phyloP scores from a whole-genome alignment of 73 alveolate species.

The Paramecium sexaurelia region DNA sequence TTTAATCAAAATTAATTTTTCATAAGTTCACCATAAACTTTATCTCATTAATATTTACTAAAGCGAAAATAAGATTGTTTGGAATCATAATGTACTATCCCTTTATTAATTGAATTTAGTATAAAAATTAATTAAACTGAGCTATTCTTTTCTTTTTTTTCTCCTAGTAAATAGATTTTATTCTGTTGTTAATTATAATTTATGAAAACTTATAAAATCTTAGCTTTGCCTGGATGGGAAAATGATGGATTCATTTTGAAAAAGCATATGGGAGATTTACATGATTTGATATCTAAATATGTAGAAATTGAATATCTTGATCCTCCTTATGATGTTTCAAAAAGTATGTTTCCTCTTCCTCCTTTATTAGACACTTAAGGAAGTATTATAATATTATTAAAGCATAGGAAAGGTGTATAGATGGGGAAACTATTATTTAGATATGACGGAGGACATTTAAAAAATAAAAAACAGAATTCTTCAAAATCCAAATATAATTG shows the following conservation, averaged over 20 bases:
- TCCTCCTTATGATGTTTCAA: neutral
- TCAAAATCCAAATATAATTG: neutral
- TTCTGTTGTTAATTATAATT: constrained; percentile 20
- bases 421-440: constrained; percentile 34
- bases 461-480: constrained; percentile 1
- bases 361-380: neutral
- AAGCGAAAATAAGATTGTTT: constrained; percentile 4
- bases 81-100: constrained; percentile 24
- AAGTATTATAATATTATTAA: neutral
- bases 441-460: neutral
- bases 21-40: neutral
- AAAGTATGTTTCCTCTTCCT: neutral
- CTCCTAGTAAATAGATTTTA: neutral
- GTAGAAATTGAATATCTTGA: constrained; percentile 27
- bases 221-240: constrained; percentile 48
- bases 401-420: neutral
- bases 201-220: neutral
- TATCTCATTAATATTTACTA: constrained; percentile 15
- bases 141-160: neutral
- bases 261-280: neutral
- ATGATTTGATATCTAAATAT: constrained; percentile 9
- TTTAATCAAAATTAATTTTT: neutral
- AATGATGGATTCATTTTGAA: constrained; percentile 6
- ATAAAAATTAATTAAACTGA: neutral
- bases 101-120: constrained; percentile 12